Evolutionary conservation across 371 early-diverging fungal genomes (phyloP), one percentile per base, ranked within the genome.

Genomic region (Haplosporangium sp.): DNA sequence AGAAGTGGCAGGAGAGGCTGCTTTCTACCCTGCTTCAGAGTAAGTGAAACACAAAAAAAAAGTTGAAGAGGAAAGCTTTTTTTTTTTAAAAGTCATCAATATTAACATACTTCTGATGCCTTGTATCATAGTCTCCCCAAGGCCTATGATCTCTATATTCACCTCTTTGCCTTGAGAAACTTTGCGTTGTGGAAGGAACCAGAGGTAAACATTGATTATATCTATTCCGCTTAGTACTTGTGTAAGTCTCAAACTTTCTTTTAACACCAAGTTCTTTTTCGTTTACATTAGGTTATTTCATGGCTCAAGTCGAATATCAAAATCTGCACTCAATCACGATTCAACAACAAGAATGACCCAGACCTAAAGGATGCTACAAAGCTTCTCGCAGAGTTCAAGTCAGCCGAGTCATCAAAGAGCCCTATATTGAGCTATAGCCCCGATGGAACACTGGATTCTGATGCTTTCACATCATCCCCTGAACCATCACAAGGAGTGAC

Each of bases 161-260:
- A 83, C 17, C 76, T 92, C 45, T 91, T 86, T 75, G 88, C 91
- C 5, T 90, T 91, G 66, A 84, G 92, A 6, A 85, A 82, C 37
- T 86, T 85, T 71, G 84, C 91, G 40, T 69, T 92, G 39, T 95
- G 93, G 92, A 95, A 94, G 67, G 92, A 92, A 61, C 93, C 93
- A 2, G 91, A 92, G 71, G 89, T 88, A 55, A 60, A 39, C 3
- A 15, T 34, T 27, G 27, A 27, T 27, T 27, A 27, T 27, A 27
- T 10, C 44, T 8, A 1, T 44, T 44, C 9, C 44, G 5, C 44
- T 5, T 27, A 44, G 8, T 44, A 44, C 44, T 44, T 44, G 44
- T 8, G 13, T 34, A 56, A 56, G 34, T 48, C 5, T 48, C 15
- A 13, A 17, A 38, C 4, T 17, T 17, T 9, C 3, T 4, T 38